Percentiles rank a stretch among this genome's conserved stretches.
Evolutionary conservation across 1,139 yeast species (phyloP).

Genomic region (Saccharomyces hybrid): DNA sequence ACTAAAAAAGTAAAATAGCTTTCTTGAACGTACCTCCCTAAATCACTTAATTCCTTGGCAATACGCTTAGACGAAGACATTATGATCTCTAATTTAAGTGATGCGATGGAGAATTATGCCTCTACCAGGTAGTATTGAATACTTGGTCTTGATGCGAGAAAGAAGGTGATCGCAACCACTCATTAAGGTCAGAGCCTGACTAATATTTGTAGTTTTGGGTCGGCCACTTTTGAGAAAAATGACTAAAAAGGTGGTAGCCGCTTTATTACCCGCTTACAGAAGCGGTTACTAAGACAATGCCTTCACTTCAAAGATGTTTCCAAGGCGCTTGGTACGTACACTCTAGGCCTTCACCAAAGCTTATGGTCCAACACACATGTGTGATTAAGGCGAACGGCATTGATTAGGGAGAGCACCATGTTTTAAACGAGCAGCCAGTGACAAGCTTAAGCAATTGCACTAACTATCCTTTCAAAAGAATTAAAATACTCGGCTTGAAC

Average conservation of each 20-base stretch:
- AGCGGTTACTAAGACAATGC: not conserved
- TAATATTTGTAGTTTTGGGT: not conserved
- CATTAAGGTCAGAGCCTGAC: not conserved
- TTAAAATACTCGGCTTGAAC: too few species aligned
- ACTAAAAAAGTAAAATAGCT: too few species aligned
- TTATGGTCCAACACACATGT: too few species aligned
- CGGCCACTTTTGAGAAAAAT: not conserved
- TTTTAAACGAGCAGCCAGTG: too few species aligned
- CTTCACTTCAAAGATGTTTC: not conserved
- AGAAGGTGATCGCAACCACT: not conserved
- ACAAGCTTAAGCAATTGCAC: too few species aligned
- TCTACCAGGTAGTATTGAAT: not conserved
- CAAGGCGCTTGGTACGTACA: not conserved
- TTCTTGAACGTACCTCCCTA: conserved; percentile 66
- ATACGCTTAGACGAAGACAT: conserved; percentile 92
- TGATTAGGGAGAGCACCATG: too few species aligned
- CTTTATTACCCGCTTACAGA: not conserved
- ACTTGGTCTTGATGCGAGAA: not conserved
- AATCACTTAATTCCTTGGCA: conserved; percentile 87
- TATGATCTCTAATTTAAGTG: too few species aligned
- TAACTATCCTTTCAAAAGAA: too few species aligned
- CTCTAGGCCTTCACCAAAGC: not conserved
- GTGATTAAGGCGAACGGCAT: not conserved
- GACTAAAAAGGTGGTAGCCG: not conserved
- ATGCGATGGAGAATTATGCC: not conserved